Base-by-base conservation (phyloP, 2,329 filamentous ascomycete species). In the Ophiostoma australiae region DNA sequence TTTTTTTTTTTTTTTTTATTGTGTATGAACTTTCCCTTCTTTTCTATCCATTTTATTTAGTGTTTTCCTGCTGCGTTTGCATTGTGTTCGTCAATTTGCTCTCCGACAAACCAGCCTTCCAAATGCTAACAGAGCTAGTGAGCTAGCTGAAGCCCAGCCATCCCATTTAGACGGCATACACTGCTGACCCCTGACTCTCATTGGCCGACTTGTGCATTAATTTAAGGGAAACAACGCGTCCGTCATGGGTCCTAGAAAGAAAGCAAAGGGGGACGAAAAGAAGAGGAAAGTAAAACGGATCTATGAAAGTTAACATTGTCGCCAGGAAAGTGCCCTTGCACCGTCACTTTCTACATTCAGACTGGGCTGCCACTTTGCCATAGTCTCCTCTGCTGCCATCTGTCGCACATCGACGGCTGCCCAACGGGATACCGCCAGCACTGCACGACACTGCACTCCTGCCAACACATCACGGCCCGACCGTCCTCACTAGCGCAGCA, bases 381-480 rank as follows among this genome's bases (percentile, higher is more conserved):
- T 58, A 13, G n/a, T 27, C 23, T 58, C 52, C 11, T 58, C 23
- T 58, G 52, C 7, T 41, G 39, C 20, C 48, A 52, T 52, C 20
- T 52, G 44, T 48, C 44, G 11, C n/a, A 55, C 52, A 20, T 55
- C n/a, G 27, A 61, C 55, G 58, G 58, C 58, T 63, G 58, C 58
- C 58, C 58, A 63, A 63, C 58, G 58, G 27, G 58, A 33, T 63
- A 31, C 27, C 52, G 52, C 52, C 52, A n/a, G 20, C 39, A 4
- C 44, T 48, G 44, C 44, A 48, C 17, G 5, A 48, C 58, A 61
- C 55, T 61, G 13, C 27, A 31, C 27, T 17, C 27, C 27, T 63
- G 58, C 27, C 58, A 63, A 33, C 58, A 31, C 66, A 67, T 44
- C 66, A n/a, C 66, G 23, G 66, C 66, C 66, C 35, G n/a, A 48